These are phyloP conservation scores for Austropuccinia psidii DNA, from an alignment of 1,284 basidiomycete species.

Conservation along the genomic window DNA sequence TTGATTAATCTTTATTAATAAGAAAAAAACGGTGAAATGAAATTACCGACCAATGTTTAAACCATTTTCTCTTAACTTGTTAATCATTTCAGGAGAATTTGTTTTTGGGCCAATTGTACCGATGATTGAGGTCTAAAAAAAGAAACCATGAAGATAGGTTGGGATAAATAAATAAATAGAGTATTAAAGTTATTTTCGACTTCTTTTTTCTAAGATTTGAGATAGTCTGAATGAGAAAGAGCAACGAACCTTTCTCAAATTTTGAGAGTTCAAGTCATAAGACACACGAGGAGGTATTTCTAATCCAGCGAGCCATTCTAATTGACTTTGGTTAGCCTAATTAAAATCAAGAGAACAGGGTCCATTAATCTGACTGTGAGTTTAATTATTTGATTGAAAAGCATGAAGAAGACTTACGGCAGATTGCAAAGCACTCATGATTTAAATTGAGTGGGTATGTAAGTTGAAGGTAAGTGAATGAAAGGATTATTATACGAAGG, in stretches of 20 bases:
- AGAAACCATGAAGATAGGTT: neutral
- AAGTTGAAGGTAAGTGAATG: too few species aligned
- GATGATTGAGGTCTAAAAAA: slow-evolving; percentile 76
- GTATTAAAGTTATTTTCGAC: neutral
- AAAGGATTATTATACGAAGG: too few species aligned
- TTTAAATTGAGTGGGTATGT: too few species aligned
- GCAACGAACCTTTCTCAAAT: slow-evolving; percentile 29
- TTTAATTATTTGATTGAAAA: too few species aligned
- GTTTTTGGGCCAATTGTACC: slow-evolving; percentile 94
- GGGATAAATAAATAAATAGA: neutral
- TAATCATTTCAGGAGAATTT: slow-evolving; percentile 76
- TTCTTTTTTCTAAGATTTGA: neutral
- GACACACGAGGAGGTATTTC: slow-evolving; percentile 25
- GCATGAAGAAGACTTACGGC: too few species aligned
- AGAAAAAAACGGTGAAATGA: neutral
- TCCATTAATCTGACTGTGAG: too few species aligned
- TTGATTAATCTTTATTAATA: slow-evolving; percentile 46
- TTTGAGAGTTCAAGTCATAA: slow-evolving; percentile 9
- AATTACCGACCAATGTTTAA: slow-evolving; percentile 79
- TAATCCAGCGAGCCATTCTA: slow-evolving; percentile 36
- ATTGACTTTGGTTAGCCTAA: slow-evolving; percentile 26
- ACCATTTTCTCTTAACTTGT: slow-evolving; percentile 71
- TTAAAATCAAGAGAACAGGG: neutral
- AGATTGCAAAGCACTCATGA: too few species aligned
- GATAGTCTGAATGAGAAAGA: neutral